Evolutionary conservation across 2,329 filamentous ascomycete species (phyloP), one percentile per base, ranked within the genome.

Genomic region (Fusarium scirpi): DNA sequence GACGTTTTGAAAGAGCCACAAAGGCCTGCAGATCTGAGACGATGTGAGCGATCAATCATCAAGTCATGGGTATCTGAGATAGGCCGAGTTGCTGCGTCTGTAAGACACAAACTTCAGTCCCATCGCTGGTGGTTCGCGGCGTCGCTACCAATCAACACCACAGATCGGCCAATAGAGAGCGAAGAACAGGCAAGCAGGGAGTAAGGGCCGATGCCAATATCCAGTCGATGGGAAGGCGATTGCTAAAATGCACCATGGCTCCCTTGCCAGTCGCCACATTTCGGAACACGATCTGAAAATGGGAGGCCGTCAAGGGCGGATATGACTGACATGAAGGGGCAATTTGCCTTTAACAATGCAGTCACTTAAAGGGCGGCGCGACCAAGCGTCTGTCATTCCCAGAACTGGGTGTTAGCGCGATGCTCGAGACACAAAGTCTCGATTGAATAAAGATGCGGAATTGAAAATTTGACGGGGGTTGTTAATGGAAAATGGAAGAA

Each of bases 21-120:
- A 58, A 57, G 27, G 59, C 56, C 56, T 62, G 58, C 54, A 70
- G 63, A 74, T 75, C 71, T 72, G 52, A 74, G 71, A 74, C 73
- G 51, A 58, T 49, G 61, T 65, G 56, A 70, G 48, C 58, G 65
- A 71, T 51, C 57, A 62, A 52, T 51, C 56, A 71, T 51, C 57
- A 62, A 54, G 54, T 56, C 57, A 71, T 69, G 70, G 58, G 51
- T 60, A 68, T 67, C 45, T 55, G 53, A 70, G 57, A 74, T 70
- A 57, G 71, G 62, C 56, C 65, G 63, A 69, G 56, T 65, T 58
- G 63, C 48, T 65, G 68, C 71, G 62, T 47, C 24, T 53, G 49
- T 27, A 25, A 53, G 24, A 53, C 34, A 52, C 18, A 27, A 43
- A 43, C 49, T 41, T 43, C 32, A 41, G 40, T 55, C 49, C 49